Conservation (phyloP, 129 eudicot genomes). For the Flaveria bidentis region DNA sequence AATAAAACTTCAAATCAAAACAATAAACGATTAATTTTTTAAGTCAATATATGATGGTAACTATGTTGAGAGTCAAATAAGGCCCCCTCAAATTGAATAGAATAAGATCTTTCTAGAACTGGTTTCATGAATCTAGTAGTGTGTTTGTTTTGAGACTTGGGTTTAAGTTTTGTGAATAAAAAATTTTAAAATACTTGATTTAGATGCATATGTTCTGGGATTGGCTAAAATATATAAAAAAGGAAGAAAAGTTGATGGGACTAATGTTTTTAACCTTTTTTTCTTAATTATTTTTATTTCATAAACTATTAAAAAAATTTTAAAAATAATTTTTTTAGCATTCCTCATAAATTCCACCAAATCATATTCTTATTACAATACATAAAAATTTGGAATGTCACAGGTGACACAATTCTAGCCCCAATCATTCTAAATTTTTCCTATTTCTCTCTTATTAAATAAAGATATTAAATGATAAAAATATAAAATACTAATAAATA, state of each 20-base stretch:
- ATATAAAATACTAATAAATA: no score
- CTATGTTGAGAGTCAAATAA: constrained; percentile 13
- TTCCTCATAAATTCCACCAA: no score
- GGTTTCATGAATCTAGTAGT: background rate
- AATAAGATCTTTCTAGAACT: constrained; percentile 9
- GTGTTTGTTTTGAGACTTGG: background rate
- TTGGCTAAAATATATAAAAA: background rate
- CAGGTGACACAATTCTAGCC: no score
- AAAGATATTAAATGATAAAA: no score
- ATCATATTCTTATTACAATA: no score
- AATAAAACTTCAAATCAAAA: background rate
- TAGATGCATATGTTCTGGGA: no score
- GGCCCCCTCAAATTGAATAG: background rate
- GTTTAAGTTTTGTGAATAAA: background rate
- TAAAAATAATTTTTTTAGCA: no score
- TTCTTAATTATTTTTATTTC: background rate
- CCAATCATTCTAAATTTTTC: no score
- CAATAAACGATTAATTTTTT: no score
- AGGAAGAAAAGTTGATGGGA: background rate
- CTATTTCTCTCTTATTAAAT: no score
- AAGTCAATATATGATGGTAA: background rate
- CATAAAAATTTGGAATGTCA: no score
- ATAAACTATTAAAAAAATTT: no score
- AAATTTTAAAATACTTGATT: background rate
- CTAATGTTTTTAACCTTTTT: background rate